Base-by-base conservation (phyloP, 2,329 filamentous ascomycete genomes). In the Trichoderma koningii region DNA sequence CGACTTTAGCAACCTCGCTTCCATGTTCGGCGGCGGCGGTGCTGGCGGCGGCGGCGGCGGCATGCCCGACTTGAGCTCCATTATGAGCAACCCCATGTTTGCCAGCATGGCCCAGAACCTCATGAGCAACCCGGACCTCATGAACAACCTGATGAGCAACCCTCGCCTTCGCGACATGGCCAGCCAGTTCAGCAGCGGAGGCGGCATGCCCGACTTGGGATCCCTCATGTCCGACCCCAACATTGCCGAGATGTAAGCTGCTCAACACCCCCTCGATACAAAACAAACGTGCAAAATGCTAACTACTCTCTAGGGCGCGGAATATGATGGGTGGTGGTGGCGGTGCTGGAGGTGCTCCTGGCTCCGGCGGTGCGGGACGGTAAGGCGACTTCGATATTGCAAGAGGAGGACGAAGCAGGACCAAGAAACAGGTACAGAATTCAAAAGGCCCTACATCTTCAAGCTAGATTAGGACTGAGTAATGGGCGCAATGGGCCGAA, bases 1-100 rank as follows among this genome's bases (percentile, higher is more conserved):
- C 1, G 89, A 92, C 74, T 79, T 93, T n/a, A 80, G 82, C 66
- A 83, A 83, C 67, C 80, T 94, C 51, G 90, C 90, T 3, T 83
- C 88, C 73, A 90, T 93, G 88, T 82, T 93, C 69, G 83, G 79
- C 19, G 88, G 85, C 6, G 88, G 84, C n/a, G 88, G 85, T 7
- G 88, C 84, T 23, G 87, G 82, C 28, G 88, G 85, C 5, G 88
- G 85, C 21, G 87, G 81, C 7, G 89, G 89, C 59, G 92, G 91
- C 63, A 95, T 97, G 90, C 93, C 93, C 14, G 94, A 98, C 76
- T 82, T 99, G 26, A 80, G 87, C 69, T 86, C 87, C 68, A 88
- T 99, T 76, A 96, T 98, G 93, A 93, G 83, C 82, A 99, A 98
- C 82, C 95, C 95, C 64, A 98, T 98, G 95, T 96, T 99, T 80